phyloP scores from a whole-genome alignment of 2,329 filamentous ascomycete species.

The Beauveria sp. region DNA sequence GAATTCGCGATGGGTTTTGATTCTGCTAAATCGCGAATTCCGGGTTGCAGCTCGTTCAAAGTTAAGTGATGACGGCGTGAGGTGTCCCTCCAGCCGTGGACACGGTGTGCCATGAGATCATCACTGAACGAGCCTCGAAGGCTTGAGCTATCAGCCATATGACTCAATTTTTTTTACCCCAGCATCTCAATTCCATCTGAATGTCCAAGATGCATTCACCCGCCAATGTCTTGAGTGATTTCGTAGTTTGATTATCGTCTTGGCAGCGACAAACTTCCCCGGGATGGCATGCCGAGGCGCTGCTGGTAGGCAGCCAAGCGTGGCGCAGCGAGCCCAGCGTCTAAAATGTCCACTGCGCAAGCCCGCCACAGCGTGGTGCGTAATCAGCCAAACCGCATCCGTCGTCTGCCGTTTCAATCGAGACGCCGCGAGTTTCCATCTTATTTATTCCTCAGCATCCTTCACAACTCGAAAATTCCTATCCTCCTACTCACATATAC shows the following conservation, averaged over 20 bases:
- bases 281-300: not conserved
- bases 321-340: slow-evolving; percentile 24
- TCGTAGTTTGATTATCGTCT: not conserved
- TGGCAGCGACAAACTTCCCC: not conserved
- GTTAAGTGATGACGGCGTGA: too few relatives aligned
- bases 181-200: too few relatives aligned
- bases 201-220: not conserved
- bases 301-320: slow-evolving; percentile 20
- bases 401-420: slow-evolving; percentile 4
- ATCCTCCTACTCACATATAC: not conserved
- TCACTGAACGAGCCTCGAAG: too few relatives aligned
- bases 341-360: slow-evolving; percentile 3
- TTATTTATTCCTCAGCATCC: slow-evolving; percentile 1
- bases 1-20: too few relatives aligned
- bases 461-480: not conserved
- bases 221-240: not conserved
- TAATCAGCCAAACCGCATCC: slow-evolving; percentile 7
- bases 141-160: too few relatives aligned
- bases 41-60: too few relatives aligned
- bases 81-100: too few relatives aligned
- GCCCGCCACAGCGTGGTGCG: slow-evolving; percentile 5
- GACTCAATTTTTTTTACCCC: too few relatives aligned
- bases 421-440: slow-evolving; percentile 1
- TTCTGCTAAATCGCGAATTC: too few relatives aligned
- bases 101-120: too few relatives aligned